Evolutionary conservation across 306 rosid genomes (phyloP), one percentile per base, ranked within the genome.

Genomic region (Urtica urens): DNA sequence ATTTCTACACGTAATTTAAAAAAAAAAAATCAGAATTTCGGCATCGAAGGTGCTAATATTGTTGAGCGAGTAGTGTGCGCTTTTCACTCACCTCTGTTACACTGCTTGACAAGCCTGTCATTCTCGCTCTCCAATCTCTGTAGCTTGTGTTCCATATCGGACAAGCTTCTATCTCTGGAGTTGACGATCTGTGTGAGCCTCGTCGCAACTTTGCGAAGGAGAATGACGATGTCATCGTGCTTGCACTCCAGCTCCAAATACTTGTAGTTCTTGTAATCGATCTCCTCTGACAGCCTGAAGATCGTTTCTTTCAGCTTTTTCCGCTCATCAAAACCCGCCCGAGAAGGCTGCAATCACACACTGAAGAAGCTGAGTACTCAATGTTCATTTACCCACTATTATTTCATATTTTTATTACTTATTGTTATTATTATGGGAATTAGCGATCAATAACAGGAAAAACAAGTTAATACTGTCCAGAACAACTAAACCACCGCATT

Each of bases 1-100:
- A 60, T 55, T 33, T 65, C 72, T 71, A 59, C 25, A 44, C 31
- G 23, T 30, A 38, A 12, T 17, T 26, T 35, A 49, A 51, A 16
- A 47, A n/a, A 21, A 23, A 8, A 47, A 47, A 14, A 14, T 1
- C 21, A 23, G 8, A 25, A n/a, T 24, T 25, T 4, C 6, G 8
- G 7, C 24, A 31, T 14, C 7, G 8, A 25, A 12, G 15, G 27
- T 6, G 6, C 9, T 4, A 13, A 45, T 21, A 7, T 5, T n/a
- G 2, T 5, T n/a, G n/a, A 26, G 3, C 10, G 20, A 11, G 20
- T 9, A 1, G 3, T 24, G 16, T 21, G 12, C 15, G 18, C 21
- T 46, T 4, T 24, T 25, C 3, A n/a, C 33, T 14, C n/a, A 26
- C 52, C 52, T 47, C 33, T 2, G 52, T 35, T 15, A 26, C 27